Conservation (phyloP, 2,329 filamentous ascomycete genomes). For the Biscogniauxia marginata region DNA sequence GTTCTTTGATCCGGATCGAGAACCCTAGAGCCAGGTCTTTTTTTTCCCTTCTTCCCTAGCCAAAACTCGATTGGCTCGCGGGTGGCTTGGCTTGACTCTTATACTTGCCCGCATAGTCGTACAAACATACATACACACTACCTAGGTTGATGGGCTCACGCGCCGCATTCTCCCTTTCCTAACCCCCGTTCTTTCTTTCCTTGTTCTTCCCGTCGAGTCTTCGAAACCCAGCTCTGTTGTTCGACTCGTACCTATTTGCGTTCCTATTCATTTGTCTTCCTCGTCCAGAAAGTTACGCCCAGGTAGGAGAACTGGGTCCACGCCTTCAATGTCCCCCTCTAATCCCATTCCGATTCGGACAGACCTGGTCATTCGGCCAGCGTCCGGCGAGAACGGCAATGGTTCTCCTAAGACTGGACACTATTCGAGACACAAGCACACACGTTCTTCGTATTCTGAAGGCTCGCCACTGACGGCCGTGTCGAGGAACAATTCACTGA, state of each 20-base stretch:
- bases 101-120: background rate
- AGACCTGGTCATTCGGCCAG: conserved; percentile 32
- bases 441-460: conserved; percentile 61
- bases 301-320: conserved; percentile 8
- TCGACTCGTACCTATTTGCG: background rate
- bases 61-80: conserved; percentile 1
- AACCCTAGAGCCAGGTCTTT: background rate
- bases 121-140: background rate
- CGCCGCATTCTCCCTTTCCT: background rate
- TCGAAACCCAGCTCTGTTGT: no score
- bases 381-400: conserved; percentile 26
- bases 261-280: conserved; percentile 2
- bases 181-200: background rate
- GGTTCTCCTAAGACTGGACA: conserved; percentile 28
- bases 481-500: conserved; percentile 59
- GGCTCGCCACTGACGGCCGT: conserved; percentile 50
- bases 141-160: background rate
- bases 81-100: background rate
- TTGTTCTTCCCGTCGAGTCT: background rate
- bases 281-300: conserved; percentile 4
- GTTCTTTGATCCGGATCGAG: conserved; percentile 10
- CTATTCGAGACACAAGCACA: conserved; percentile 54
- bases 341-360: conserved; percentile 35
- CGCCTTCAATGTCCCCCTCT: conserved; percentile 27
- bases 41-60: background rate